Conservation (phyloP, 768 basidiomycete species). For the Boletus insuetus region DNA sequence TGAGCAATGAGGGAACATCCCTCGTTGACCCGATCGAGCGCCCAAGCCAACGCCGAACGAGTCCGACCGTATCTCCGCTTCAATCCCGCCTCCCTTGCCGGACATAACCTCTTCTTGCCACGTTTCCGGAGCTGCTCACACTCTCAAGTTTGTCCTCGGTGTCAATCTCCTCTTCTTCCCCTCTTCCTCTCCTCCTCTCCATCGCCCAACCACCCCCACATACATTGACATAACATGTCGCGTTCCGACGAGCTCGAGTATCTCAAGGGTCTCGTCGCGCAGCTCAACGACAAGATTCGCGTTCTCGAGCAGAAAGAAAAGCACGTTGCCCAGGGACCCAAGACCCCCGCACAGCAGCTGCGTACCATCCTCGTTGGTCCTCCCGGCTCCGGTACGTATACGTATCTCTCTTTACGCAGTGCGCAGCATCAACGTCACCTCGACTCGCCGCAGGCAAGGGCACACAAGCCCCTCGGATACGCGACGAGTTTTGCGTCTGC, state of each 20-base stretch:
- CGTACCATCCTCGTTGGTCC: constrained; percentile 94
- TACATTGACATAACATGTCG: constrained; percentile 44
- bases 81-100: constrained; percentile 13
- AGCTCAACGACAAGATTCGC: constrained; percentile 88
- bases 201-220: no score
- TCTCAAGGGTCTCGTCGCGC: constrained; percentile 87
- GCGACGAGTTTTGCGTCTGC: constrained; percentile 92
- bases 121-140: neutral
- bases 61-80: constrained; percentile 23
- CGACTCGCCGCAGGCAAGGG: constrained; percentile 74
- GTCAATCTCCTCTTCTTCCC: no score
- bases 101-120: neutral
- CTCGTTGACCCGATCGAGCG: no score
- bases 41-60: neutral
- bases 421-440: neutral
- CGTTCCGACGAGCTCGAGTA: constrained; percentile 75
- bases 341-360: constrained; percentile 73
- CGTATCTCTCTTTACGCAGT: constrained; percentile 21
- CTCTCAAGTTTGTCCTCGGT: neutral
- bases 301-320: constrained; percentile 72
- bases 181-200: neutral
- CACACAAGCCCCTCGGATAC: constrained; percentile 93
- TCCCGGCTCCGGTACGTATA: constrained; percentile 92
- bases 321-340: constrained; percentile 36
- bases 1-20: no score